Evolutionary conservation across 129 eudicot species (phyloP), one percentile per base, ranked within the genome.

Genomic region (Saussurea involucrata): DNA sequence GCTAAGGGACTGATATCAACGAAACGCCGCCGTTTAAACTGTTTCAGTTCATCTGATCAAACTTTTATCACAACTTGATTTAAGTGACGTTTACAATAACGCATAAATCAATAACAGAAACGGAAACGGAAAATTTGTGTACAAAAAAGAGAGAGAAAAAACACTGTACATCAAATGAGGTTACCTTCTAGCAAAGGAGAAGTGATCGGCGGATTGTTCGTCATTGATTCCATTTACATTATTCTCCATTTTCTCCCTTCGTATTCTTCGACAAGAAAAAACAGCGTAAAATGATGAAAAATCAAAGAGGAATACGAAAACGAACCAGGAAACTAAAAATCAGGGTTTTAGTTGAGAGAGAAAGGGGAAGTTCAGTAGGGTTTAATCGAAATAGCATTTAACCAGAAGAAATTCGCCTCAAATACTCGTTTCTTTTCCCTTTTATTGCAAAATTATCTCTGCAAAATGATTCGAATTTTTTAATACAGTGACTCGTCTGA

Each of bases 151-250:
- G 3, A 17, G 3, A 7, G 1, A 33, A 33, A 36, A 13, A 5
- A 17, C 4, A 9, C 55, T 4, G 2, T 25, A 10, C 57, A n/a
- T 0, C 0, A 36, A 31, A 33, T 28, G n/a, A 25, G 12, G 10
- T 40, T 77, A 77, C 81, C 81, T 68, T 67, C 81, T 53, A 34
- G 81, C 80, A 49, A 46, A 53, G 2, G 80, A 5, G 21, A 67
- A 24, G 5, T 68, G 75, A 31, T 49, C 25, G 34, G 42, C 40
- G 2, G 75, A 32, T 22, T 17, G 53, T 53, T 57, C 75, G 18
- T 33, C 81, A 77, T 33, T 32, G 58, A 33, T 21, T 49, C 68
- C 74, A 55, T 15, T 0, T 28, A 29, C 74, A 73, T 73, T 61
- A 12, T 21, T 25, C 18, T 74, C 81, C 81, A 77, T 77, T 27